These are phyloP conservation scores for Lodderomyces oxycetoniae DNA, from an alignment of 1,139 yeast species.

Conservation along the genomic window DNA sequence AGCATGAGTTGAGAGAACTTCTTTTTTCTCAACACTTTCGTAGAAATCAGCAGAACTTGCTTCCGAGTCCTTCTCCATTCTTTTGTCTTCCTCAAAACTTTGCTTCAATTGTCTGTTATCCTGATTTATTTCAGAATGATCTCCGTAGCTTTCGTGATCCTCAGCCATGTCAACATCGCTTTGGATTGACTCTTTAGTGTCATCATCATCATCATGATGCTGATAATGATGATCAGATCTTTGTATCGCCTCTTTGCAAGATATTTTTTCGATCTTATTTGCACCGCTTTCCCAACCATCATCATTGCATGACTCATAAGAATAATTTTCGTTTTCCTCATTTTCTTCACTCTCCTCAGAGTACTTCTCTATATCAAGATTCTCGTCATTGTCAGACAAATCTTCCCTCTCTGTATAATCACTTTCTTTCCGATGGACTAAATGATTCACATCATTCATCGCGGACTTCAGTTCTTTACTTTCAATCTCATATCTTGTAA, in stretches of 20 bases:
- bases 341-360: not conserved
- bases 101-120: constrained; percentile 8
- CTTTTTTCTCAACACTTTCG: not conserved
- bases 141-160: too few relatives aligned
- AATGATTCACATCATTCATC: not conserved
- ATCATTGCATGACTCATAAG: too few relatives aligned
- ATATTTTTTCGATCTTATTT: too few relatives aligned
- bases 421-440: constrained; percentile 5
- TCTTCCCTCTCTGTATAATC: constrained; percentile 7
- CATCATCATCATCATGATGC: too few relatives aligned
- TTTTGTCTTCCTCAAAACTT: constrained; percentile 19
- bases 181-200: too few relatives aligned
- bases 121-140: not conserved
- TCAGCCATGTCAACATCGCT: too few relatives aligned
- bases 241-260: too few relatives aligned
- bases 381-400: not conserved
- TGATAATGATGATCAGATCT: too few relatives aligned
- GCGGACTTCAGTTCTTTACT: too few relatives aligned
- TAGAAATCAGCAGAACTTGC: not conserved
- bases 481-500: too few relatives aligned
- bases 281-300: too few relatives aligned
- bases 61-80: constrained; percentile 13
- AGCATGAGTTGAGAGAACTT: too few relatives aligned
- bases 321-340: not conserved
- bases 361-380: not conserved